Conservation (phyloP, 768 basidiomycete genomes). For the Tulasnella sp. region DNA sequence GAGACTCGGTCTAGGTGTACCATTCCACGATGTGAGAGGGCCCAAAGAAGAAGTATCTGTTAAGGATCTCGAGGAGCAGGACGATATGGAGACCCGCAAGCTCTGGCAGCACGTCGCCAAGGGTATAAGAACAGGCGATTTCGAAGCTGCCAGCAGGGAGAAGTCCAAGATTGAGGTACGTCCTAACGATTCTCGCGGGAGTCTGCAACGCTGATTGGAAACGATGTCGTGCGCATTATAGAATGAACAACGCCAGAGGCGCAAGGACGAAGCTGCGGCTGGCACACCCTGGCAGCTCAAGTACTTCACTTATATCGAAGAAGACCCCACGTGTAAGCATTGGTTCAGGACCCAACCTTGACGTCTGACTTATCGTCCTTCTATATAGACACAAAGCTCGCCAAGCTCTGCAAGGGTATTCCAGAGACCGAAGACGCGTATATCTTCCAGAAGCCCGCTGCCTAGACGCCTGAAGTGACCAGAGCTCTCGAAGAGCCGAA, state of each 20-base stretch:
- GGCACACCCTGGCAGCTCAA: conserved; percentile 68
- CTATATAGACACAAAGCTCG: conserved; percentile 16
- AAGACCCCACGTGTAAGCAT: conserved; percentile 67
- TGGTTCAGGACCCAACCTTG: not conserved
- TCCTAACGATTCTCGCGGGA: not conserved
- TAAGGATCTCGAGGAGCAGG: conserved; percentile 50
- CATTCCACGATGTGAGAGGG: conserved; percentile 73
- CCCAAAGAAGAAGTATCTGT: conserved; percentile 74
- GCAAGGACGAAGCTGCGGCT: conserved; percentile 75
- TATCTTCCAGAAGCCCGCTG: conserved; percentile 16
- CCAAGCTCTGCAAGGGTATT: conserved; percentile 10
- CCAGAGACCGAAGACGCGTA: conserved; percentile 4
- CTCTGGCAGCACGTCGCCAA: conserved; percentile 84
- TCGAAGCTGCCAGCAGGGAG: conserved; percentile 81
- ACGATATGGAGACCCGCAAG: conserved; percentile 81
- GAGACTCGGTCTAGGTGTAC: conserved; percentile 33
- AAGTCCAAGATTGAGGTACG: conserved; percentile 87
- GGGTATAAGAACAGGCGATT: conserved; percentile 88
- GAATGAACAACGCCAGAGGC: conserved; percentile 88
- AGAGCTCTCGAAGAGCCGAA: not conserved
- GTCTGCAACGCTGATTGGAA: not conserved
- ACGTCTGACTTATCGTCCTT: not conserved
- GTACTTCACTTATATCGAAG: conserved; percentile 68
- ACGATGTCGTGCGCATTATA: conserved; percentile 35
- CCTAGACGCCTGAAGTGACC: not conserved